These are phyloP conservation scores for Aspergillus neotritici DNA, from an alignment of 2,329 filamentous ascomycete genomes.

Conservation along the genomic window DNA sequence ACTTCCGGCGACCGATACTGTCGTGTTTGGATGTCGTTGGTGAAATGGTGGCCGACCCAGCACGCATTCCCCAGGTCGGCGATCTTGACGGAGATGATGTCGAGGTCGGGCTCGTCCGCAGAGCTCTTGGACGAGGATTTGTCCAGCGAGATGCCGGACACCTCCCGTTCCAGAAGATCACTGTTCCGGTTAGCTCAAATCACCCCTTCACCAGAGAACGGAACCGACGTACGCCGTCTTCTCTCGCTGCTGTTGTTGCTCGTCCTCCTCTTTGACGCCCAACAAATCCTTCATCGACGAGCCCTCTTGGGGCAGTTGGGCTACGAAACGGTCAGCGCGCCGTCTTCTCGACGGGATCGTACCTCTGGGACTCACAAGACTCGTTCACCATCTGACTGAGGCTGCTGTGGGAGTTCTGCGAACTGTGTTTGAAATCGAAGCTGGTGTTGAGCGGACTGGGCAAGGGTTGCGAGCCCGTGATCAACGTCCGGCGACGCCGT, in stretches of 20 bases:
- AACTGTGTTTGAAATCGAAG: constrained; percentile 64
- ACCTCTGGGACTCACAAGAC: constrained; percentile 50
- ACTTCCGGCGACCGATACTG: constrained; percentile 97
- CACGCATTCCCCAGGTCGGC: constrained; percentile 96
- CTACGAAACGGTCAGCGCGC: constrained; percentile 24
- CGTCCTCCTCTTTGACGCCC: constrained; percentile 54
- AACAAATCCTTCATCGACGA: constrained; percentile 54
- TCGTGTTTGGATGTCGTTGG: constrained; percentile 96
- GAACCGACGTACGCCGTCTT: constrained; percentile 88
- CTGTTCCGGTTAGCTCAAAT: constrained; percentile 41
- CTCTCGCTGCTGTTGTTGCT: constrained; percentile 73
- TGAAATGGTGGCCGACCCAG: constrained; percentile 98
- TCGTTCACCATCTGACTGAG: constrained; percentile 81
- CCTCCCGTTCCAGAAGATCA: constrained; percentile 83
- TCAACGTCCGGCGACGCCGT: constrained; percentile 81
- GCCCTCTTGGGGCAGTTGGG: constrained; percentile 29
- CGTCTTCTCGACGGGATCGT: constrained; percentile 29
- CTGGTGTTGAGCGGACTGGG: constrained; percentile 90
- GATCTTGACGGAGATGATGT: constrained; percentile 97
- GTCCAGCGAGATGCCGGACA: constrained; percentile 90
- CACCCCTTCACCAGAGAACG: no score
- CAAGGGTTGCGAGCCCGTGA: constrained; percentile 93
- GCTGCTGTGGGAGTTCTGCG: constrained; percentile 64
- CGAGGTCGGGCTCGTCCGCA: constrained; percentile 41
- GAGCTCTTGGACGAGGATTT: constrained; percentile 51